Conservation (phyloP, 257 asterid species). For the Scutellaria baicalensis region DNA sequence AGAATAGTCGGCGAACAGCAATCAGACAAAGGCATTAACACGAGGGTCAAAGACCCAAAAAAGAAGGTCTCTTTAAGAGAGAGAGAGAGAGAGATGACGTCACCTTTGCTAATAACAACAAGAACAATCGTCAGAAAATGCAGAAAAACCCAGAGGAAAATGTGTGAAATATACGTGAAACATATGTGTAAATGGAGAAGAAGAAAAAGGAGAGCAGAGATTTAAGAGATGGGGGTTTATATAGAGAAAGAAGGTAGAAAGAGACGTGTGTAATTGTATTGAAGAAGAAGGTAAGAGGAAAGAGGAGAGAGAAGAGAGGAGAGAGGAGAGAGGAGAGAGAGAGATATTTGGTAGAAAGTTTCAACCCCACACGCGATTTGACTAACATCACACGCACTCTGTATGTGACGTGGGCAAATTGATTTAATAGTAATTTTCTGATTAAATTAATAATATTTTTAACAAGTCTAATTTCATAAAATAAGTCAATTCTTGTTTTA, state of each 20-base stretch:
- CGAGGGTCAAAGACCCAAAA: conserved; percentile 31
- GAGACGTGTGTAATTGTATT: conserved; percentile 5
- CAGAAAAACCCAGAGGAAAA: conserved; percentile 7
- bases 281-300: conserved; percentile 9
- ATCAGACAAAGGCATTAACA: conserved; percentile 19
- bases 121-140: background rate
- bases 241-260: background rate
- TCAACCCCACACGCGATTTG: conserved; percentile 25
- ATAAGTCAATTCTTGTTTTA: no score
- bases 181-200: background rate
- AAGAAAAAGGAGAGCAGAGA: background rate
- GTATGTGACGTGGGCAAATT: background rate
- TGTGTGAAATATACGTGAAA: background rate
- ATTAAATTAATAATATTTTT: no score
- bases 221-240: background rate
- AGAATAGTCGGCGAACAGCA: conserved; percentile 19
- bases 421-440: background rate
- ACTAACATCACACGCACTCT: background rate
- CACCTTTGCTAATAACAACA: conserved; percentile 21
- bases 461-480: no score
- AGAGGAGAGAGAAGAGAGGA: background rate
- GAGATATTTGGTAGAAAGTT: conserved; percentile 8
- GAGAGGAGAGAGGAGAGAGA: background rate
- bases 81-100: conserved; percentile 18
- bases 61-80: conserved; percentile 15